These are phyloP conservation scores for Trifolium pratense DNA, from an alignment of 306 rosid species.

Conservation along the genomic window DNA sequence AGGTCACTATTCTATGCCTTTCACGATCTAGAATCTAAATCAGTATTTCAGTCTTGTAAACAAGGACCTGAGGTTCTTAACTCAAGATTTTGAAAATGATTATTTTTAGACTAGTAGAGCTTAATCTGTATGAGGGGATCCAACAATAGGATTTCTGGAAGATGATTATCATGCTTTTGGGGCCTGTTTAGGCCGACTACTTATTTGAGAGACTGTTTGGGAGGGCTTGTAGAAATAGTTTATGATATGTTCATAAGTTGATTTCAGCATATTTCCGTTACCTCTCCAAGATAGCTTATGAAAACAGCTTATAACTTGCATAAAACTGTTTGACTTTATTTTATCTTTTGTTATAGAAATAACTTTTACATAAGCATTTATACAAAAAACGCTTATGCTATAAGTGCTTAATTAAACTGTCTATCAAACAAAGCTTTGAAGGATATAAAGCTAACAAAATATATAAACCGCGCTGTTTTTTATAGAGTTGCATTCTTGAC, in stretches of 20 bases:
- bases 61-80: slow-evolving; percentile 16
- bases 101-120: slow-evolving; percentile 11
- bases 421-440: background rate
- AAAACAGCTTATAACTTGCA: background rate
- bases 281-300: background rate
- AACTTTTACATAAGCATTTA: no score
- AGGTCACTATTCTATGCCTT: slow-evolving; percentile 56
- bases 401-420: background rate
- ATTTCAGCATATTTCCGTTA: background rate
- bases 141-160: slow-evolving; percentile 17
- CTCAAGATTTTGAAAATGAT: background rate
- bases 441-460: slow-evolving; percentile 18
- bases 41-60: slow-evolving; percentile 22
- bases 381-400: background rate
- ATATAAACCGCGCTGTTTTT: background rate
- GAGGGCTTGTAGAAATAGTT: background rate
- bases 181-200: background rate
- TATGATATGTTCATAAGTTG: background rate
- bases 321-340: background rate
- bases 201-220: background rate
- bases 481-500: slow-evolving; percentile 12
- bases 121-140: slow-evolving; percentile 20
- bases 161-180: slow-evolving; percentile 21
- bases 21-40: slow-evolving; percentile 8
- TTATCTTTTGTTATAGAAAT: background rate